Evolutionary conservation across 495 filamentous ascomycete genomes (phyloP), one percentile per base, ranked within the genome.

Genomic region (Podospora tetraspora): DNA sequence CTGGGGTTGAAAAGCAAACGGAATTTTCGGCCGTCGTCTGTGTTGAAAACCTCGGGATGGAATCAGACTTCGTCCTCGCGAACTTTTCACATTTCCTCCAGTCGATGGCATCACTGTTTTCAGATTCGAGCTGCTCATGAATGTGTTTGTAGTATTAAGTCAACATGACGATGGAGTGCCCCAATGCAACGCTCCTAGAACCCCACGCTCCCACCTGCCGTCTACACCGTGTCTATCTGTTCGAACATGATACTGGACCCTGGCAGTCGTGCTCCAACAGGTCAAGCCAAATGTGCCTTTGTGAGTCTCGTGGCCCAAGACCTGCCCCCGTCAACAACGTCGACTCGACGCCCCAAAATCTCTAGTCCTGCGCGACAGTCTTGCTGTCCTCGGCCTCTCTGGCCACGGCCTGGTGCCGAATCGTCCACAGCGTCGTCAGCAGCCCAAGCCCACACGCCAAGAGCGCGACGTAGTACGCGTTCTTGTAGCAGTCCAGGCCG

Each of bases 401-500:
- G 57, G 66, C 43, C 13, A 57, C 66, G 27, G 72, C 72, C 74
- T 94, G 91, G 67, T 89, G 87, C 73, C 88, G 80, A 70, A 97
- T 97, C 65, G 88, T 89, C 86, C 87, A 91, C 30, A 97, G 73
- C 63, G 88, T 89, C 16, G 94, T 84, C 0, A 80, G 71, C 3
- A 97, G 78, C 2, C 90, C 95, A 4, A 90, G 69, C 16, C 91
- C 71, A 63, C 91, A 93, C 0, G 91, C 89, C 34, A 85, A 82
- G 24, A 96, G 84, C n/a, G 94, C 97, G 57, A 94, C 84, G 67
- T 84, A 88, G 73, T 97, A 98, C 3, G 94, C 94, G 16, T 86
- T 79, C 52, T 82, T 81, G 79, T 97, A 98, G 79, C 94, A 98
- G 60, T 83, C 80, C 60, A 95, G 76, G 2, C 95, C 95, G 64